These are phyloP conservation scores for Diatrype stigma DNA, from an alignment of 2,329 filamentous ascomycete species.

Conservation along the genomic window DNA sequence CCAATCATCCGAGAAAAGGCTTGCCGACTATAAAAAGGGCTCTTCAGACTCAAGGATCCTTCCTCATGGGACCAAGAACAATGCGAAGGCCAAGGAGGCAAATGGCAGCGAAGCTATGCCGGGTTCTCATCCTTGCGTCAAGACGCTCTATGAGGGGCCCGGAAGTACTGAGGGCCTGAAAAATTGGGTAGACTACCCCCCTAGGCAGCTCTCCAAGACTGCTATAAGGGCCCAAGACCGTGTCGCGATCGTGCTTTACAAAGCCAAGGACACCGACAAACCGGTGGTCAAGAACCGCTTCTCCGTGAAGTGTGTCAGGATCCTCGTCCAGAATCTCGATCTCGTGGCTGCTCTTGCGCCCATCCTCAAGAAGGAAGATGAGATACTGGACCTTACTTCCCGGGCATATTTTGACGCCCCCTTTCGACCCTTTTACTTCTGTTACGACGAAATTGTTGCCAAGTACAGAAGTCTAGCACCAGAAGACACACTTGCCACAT, in stretches of 20 bases:
- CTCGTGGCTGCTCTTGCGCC: slow-evolving; percentile 39
- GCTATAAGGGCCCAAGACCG: slow-evolving; percentile 32
- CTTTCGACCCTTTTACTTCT: slow-evolving; percentile 41
- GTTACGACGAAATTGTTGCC: slow-evolving; percentile 36
- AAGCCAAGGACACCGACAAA: slow-evolving; percentile 40
- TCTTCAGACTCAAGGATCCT: neutral
- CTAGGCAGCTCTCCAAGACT: slow-evolving; percentile 37
- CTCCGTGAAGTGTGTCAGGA: slow-evolving; percentile 34
- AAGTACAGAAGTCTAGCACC: slow-evolving; percentile 24
- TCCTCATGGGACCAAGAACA: neutral
- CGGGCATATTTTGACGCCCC: slow-evolving; percentile 33
- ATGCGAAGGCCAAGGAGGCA: neutral
- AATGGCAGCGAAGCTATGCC: neutral
- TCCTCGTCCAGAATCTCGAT: slow-evolving; percentile 39
- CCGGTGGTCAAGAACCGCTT: slow-evolving; percentile 34
- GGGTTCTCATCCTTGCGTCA: neutral
- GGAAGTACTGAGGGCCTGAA: neutral
- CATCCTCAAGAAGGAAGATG: slow-evolving; percentile 37
- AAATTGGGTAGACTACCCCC: slow-evolving; percentile 39
- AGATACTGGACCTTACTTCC: slow-evolving; percentile 34
- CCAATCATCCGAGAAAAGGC: neutral
- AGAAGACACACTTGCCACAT: slow-evolving; percentile 28
- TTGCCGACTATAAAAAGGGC: neutral
- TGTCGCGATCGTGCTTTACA: slow-evolving; percentile 43
- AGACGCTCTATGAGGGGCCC: neutral